phyloP scores from a whole-genome alignment of 2,329 filamentous ascomycete genomes.

The Colletotrichum magnum region DNA sequence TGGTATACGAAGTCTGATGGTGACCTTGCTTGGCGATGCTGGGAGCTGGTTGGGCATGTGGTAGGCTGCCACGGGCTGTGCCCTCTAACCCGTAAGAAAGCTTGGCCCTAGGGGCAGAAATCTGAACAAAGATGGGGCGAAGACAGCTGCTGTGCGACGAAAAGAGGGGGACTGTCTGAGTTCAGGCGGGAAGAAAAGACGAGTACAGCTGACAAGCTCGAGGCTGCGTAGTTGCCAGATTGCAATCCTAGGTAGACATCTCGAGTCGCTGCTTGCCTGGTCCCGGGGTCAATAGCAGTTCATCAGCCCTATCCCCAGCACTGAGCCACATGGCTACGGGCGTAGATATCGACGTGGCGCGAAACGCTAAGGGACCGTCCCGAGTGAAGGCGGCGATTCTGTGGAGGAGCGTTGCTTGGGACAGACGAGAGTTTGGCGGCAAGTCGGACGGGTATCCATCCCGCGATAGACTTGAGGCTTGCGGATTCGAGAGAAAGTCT shows the following conservation, averaged over 20 bases:
- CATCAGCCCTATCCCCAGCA: conserved; percentile 13
- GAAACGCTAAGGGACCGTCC: conserved; percentile 24
- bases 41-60: conserved; percentile 2
- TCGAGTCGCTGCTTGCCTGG: conserved; percentile 6
- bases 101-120: conserved; percentile 8
- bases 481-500: not conserved
- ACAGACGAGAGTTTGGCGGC: conserved; percentile 10
- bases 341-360: not conserved
- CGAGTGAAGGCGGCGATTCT: conserved; percentile 1
- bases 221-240: not conserved
- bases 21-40: conserved; percentile 13
- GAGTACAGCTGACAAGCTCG: conserved; percentile 1
- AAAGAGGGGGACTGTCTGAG: conserved; percentile 16
- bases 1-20: conserved; percentile 11
- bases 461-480: not conserved
- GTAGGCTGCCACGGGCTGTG: conserved; percentile 20
- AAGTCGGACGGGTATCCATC: not conserved
- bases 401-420: conserved; percentile 1
- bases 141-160: conserved; percentile 21
- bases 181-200: conserved; percentile 25
- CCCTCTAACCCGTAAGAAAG: conserved; percentile 8
- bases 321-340: conserved; percentile 19
- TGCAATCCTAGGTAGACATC: conserved; percentile 6
- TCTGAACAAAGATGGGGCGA: conserved; percentile 22
- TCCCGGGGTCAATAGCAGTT: conserved; percentile 1